phyloP scores from a whole-genome alignment of 805 yeast genomes.

The Wickerhamiella domercqiae region DNA sequence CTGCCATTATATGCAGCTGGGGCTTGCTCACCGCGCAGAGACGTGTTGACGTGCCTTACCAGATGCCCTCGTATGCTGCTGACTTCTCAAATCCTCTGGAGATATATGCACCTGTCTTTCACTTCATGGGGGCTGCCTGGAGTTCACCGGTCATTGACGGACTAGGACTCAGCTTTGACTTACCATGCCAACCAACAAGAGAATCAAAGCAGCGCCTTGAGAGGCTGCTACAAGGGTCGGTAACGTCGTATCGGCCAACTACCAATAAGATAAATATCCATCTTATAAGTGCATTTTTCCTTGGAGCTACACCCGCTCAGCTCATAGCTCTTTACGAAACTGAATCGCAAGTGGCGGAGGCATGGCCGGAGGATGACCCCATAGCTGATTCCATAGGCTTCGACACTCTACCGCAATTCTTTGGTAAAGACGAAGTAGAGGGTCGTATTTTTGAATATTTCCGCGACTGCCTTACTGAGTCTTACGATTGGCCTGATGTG shows the following conservation, averaged over 20 bases:
- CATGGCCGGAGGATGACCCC: slow-evolving; percentile 28
- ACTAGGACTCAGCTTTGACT: background rate
- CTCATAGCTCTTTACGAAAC: slow-evolving; percentile 21
- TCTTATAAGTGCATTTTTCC: slow-evolving; percentile 23
- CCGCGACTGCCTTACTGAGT: slow-evolving; percentile 25
- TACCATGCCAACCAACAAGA: too few species aligned
- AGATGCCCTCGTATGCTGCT: too few species aligned
- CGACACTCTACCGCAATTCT: slow-evolving; percentile 21
- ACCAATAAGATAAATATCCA: slow-evolving; percentile 6
- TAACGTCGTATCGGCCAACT: slow-evolving; percentile 7
- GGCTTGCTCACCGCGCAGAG: too few species aligned
- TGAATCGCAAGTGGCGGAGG: slow-evolving; percentile 13
- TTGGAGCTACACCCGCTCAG: slow-evolving; percentile 24
- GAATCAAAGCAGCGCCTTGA: slow-evolving; percentile 13
- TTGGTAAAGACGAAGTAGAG: slow-evolving; percentile 23
- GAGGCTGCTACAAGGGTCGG: slow-evolving; percentile 14
- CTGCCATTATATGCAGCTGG: too few species aligned
- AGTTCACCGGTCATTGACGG: background rate
- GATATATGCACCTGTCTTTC: too few species aligned
- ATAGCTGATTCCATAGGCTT: slow-evolving; percentile 23
- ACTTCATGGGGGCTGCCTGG: too few species aligned
- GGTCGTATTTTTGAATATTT: slow-evolving; percentile 26
- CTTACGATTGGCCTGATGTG: slow-evolving; percentile 23
- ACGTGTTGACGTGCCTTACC: too few species aligned
- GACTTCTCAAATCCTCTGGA: too few species aligned